A percentile compares a stretch with the other conserved stretches of the same genome.
phyloP scores from a whole-genome alignment of 73 alveolate species.

The Tetrahymena malaccensis region DNA sequence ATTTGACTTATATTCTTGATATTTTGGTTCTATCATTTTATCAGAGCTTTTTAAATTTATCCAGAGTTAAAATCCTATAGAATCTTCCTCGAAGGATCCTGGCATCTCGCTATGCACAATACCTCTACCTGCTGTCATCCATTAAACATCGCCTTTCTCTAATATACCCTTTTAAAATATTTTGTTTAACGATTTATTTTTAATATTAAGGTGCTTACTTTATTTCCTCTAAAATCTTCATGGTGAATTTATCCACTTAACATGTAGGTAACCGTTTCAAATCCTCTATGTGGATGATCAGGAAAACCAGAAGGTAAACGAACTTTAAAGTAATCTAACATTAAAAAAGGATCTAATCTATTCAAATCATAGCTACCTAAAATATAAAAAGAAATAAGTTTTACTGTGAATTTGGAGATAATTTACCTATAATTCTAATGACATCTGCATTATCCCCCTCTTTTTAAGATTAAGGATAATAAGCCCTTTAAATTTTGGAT shows the following conservation, averaged over 20 bases:
- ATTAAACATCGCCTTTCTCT: slow-evolving; percentile 63
- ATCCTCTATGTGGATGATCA: slow-evolving; percentile 85
- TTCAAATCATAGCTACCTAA: slow-evolving; percentile 30
- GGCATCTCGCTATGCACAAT: slow-evolving; percentile 62
- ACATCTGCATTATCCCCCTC: slow-evolving; percentile 87
- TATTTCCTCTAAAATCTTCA: slow-evolving; percentile 73
- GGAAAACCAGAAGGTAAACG: slow-evolving; percentile 74
- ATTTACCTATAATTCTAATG: slow-evolving; percentile 55
- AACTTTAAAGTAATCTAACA: slow-evolving; percentile 53
- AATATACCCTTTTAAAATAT: slow-evolving; percentile 33
- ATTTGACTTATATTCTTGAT: slow-evolving; percentile 42
- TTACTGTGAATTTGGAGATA: background rate
- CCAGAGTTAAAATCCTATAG: slow-evolving; percentile 61
- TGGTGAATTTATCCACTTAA: slow-evolving; percentile 53
- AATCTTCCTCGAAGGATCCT: slow-evolving; percentile 36
- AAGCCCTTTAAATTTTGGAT: background rate
- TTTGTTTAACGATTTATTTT: background rate
- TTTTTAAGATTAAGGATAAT: background rate
- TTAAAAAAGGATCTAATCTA: slow-evolving; percentile 61
- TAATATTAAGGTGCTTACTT: background rate
- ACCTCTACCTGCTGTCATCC: slow-evolving; percentile 86
- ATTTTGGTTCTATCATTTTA: slow-evolving; percentile 51
- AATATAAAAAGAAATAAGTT: background rate
- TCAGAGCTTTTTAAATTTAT: slow-evolving; percentile 37
- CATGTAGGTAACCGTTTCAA: slow-evolving; percentile 79